Evolutionary conservation across 73 alveolate species (phyloP), one percentile per base, ranked within the genome.

Genomic region (Blepharisma stoltei): DNA sequence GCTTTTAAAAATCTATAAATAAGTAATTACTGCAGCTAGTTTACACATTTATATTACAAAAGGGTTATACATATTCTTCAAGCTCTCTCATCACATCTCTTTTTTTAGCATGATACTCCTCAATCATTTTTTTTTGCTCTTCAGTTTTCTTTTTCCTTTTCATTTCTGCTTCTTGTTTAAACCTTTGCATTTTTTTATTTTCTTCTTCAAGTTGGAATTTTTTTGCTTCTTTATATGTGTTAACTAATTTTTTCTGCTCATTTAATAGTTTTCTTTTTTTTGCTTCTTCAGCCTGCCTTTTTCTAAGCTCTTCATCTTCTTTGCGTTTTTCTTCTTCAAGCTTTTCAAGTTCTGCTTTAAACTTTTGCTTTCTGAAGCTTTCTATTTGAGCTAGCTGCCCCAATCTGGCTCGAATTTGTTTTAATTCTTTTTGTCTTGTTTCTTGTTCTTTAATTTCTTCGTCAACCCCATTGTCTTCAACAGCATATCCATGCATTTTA

Each of bases 391-490:
- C 46, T 8, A 60, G 2, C 23, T 60, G 14, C 2, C 23, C 23
- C 0, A 60, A 5, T 25, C 73, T 60, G 18, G 73, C 37, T 14
- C 46, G 73, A 60, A 60, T 60, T 8, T 18, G 38, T 11, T 25
- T 60, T 38, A 60, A 14, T 60, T 60, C 73, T 25, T 60, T 60
- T 60, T 60, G 0, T 38, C 73, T 60, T 0, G 14, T 14, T 60
- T 60, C 73, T 14, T 20, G n/a, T 4, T 60, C 73, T 60, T 60
- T 60, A 1, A 60, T 20, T 60, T 60, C 46, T 14, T 14, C 73
- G 0, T n/a, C 46, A 25, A 60, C 45, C 2, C 37, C 73, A 25
- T n/a, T 25, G 23, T 25, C 45, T 60, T 60, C 73, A 5, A 60
- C 45, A 25, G 23, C 48, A 18, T 11, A 14, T 2, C 46, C 46